A percentile compares a stretch with the other conserved stretches of the same genome.
These are phyloP conservation scores for Chrysanthemum lavandulifolium DNA, from an alignment of 129 eudicot genomes.

Conservation along the genomic window DNA sequence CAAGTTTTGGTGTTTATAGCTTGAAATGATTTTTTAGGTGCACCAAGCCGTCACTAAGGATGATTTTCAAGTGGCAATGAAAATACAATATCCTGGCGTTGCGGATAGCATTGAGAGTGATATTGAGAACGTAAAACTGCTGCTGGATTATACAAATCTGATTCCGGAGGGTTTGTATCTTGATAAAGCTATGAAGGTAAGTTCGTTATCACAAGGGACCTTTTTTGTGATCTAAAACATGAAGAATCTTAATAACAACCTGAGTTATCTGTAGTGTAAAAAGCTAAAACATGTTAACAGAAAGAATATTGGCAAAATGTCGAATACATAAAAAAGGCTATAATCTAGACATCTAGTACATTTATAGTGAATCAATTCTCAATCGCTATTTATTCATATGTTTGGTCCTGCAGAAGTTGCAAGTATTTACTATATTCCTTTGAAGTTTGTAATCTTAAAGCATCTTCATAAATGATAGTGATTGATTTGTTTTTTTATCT, in stretches of 20 bases:
- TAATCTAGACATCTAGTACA: background rate
- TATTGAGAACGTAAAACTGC: constrained; percentile 85
- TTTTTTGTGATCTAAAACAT: background rate
- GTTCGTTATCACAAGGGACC: constrained; percentile 2
- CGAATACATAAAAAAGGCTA: background rate
- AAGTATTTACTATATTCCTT: background rate
- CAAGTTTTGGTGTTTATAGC: constrained; percentile 23
- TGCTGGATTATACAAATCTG: constrained; percentile 72
- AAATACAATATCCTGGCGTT: constrained; percentile 97
- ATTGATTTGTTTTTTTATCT: background rate
- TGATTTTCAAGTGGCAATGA: constrained; percentile 85
- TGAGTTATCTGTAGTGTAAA: background rate
- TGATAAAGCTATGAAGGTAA: constrained; percentile 91
- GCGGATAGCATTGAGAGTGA: constrained; percentile 99
- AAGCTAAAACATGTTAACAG: constrained; percentile 4
- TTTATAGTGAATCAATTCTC: constrained; percentile 1
- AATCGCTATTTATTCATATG: background rate
- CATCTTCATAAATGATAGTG: constrained; percentile 6
- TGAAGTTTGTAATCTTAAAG: no score
- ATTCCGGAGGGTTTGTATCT: constrained; percentile 81
- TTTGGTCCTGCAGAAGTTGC: background rate
- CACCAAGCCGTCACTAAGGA: constrained; percentile 85
- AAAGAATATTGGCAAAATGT: background rate
- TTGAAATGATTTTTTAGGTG: constrained; percentile 53
- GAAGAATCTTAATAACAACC: background rate